A percentile compares a stretch with the other conserved stretches of the same genome.
phyloP scores from a whole-genome alignment of 352 stramenopile species.

The Globisporangium apiculatum region DNA sequence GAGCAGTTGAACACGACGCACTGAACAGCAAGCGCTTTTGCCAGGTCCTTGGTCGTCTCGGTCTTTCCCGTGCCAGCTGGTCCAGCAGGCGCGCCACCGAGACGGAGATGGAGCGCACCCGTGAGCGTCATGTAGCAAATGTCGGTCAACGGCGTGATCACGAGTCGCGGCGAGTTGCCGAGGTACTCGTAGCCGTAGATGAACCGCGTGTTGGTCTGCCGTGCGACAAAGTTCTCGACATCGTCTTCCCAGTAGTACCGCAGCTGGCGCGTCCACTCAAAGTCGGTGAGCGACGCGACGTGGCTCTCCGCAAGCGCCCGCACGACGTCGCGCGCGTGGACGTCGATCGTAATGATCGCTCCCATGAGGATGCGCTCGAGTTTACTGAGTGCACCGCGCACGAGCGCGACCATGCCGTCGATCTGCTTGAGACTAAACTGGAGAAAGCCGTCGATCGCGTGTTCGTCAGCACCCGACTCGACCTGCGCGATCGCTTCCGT shows the following conservation, averaged over 20 bases:
- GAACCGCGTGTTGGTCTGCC: constrained; percentile 80
- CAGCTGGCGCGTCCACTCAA: constrained; percentile 89
- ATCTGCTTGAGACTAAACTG: constrained; percentile 90
- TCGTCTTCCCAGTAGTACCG: constrained; percentile 87
- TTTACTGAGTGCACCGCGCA: constrained; percentile 77
- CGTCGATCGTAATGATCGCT: constrained; percentile 89
- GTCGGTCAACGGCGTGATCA: constrained; percentile 81
- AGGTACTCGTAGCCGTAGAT: constrained; percentile 86
- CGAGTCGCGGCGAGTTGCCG: constrained; percentile 71
- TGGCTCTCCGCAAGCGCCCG: constrained; percentile 74
- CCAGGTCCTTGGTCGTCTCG: constrained; percentile 93
- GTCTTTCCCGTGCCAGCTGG: constrained; percentile 93
- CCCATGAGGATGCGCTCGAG: constrained; percentile 88
- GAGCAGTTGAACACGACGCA: constrained; percentile 97
- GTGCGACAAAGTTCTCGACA: constrained; percentile 79
- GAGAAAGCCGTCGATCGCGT: constrained; percentile 79
- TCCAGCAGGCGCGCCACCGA: constrained; percentile 90
- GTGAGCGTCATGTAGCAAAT: constrained; percentile 94
- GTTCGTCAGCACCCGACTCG: constrained; percentile 50
- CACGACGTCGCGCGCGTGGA: constrained; percentile 88
- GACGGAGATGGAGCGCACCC: constrained; percentile 88
- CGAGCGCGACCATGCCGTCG: constrained; percentile 89
- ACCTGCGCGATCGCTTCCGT: constrained; percentile 70
- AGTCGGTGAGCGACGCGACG: constrained; percentile 76
- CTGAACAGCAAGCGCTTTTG: constrained; percentile 91